Evolutionary conservation across 1,139 yeast species (phyloP), one percentile per base, ranked within the genome.

Genomic region (Taphrina sp.): DNA sequence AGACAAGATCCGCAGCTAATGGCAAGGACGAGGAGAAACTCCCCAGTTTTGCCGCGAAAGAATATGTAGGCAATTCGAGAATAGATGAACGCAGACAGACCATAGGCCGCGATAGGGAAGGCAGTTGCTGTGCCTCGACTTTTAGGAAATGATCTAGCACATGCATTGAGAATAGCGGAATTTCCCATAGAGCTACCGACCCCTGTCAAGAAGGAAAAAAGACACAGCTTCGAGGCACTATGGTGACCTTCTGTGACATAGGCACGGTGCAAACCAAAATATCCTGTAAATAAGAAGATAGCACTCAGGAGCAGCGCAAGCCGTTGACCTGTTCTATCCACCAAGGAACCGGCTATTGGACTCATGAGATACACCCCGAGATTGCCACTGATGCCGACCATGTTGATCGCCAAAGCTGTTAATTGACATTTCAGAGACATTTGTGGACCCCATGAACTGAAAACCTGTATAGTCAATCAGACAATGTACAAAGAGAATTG

Each of bases 331-430:
- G 61, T 54, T 63, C 66, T 43, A 63, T 62, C 46, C 42, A 56
- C 56, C 62, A 65, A 22, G 42, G 68, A 69, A 63, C 82, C 87
- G n/a, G 82, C 83, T 10, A 81, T 72, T 10, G 68, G 63, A 1
- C 87, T 86, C 0, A 85, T 81, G 5, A 79, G 58, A 5, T 84
- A 80, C 58, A 79, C 76, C 1, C 85, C 84, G 36, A 81, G 67
- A 33, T 81, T 78, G 2, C 85, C 87, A 28, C 76, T 69, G 63
- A 80, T 72, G 2, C 85, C 85, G 3, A 82, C 76, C 23, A 74
- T 67, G 29, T 82, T 77, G 10, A 82, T 72, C 57, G 79, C 76
- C 0, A 83, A 75, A 10, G 81, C 85, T 3, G 76, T 66, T 60
- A 82, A 75, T 17, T 70, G 69, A 46, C 82, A 72, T 51, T 72